Percentiles rank a stretch among this genome's conserved stretches.
Conservation (phyloP, 2,329 filamentous ascomycete species). For the Ceratocystis huliohia region DNA sequence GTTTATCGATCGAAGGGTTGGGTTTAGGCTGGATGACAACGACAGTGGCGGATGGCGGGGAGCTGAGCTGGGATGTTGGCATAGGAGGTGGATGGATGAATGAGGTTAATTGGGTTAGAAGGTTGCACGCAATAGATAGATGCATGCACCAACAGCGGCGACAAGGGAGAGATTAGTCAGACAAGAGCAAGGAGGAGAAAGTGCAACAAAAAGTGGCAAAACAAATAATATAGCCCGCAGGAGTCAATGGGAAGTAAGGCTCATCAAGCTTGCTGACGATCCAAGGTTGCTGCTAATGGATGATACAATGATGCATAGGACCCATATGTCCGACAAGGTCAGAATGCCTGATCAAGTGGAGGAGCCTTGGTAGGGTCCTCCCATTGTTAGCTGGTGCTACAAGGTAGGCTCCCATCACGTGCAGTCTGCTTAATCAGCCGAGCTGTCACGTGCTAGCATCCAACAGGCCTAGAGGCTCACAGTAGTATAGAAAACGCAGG, state of each 20-base stretch:
- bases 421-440: too few species aligned
- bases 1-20: neutral
- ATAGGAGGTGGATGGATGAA: neutral
- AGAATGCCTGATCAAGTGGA: neutral
- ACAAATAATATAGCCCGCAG: neutral
- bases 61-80: neutral
- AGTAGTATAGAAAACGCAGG: too few species aligned
- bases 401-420: too few species aligned
- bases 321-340: neutral
- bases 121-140: neutral
- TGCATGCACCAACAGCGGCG: neutral
- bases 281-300: neutral
- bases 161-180: neutral
- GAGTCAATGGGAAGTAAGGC: neutral
- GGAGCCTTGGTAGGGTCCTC: neutral
- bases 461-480: too few species aligned
- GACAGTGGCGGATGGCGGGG: neutral
- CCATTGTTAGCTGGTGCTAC: neutral
- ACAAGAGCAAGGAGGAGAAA: neutral
- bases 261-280: neutral
- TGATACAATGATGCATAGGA: neutral
- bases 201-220: neutral
- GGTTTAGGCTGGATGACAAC: neutral
- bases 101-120: slow-evolving; percentile 4
- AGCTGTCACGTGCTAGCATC: too few species aligned